Base-by-base conservation (phyloP, 768 basidiomycete genomes). In the Nidularia sp. region DNA sequence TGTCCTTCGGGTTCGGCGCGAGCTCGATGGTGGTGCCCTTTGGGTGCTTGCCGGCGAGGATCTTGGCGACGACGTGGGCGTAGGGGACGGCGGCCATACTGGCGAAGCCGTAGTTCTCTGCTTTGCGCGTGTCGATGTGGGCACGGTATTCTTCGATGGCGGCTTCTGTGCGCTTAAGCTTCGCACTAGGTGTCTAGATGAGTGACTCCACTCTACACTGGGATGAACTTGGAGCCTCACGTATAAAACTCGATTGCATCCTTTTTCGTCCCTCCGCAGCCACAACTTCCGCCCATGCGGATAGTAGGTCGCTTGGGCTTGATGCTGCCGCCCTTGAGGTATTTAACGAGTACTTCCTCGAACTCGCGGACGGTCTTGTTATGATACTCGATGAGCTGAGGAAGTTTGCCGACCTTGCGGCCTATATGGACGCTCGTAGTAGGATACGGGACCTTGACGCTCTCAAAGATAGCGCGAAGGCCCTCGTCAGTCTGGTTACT, bases 171-270 rank as follows among this genome's bases (percentile, higher is more conserved):
- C 84, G 82, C 60, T 78, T 74, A 6, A 82, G 68, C 57, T 80
- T 81, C 43, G 71, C 70, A 33, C 79, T 82, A 50, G 50, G n/a
- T n/a, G n/a, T n/a, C n/a, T n/a, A n/a, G n/a, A n/a, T n/a, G n/a
- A n/a, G n/a, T n/a, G n/a, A n/a, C n/a, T n/a, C n/a, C n/a, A 34
- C 32, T 29, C 42, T 12, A 22, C 31, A 45, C 42, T 44, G 22
- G 41, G 47, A 29, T 18, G 15, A 45, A 13, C 36, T 9, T 10
- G 8, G 41, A 49, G 25, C 78, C 90, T 59, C 62, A 93, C 90
- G 88, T 91, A 68, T 95, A 93, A 66, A 84, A 91, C 47, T 98
- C 91, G 59, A 98, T 98, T 2, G 95, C 93, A 67, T 98, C 96
- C 70, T 78, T 85, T 70, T 83, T 93, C 49, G 74, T 69, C 0